phyloP scores from a whole-genome alignment of 2,329 filamentous ascomycete genomes.

The Sphaerulina populicola region DNA sequence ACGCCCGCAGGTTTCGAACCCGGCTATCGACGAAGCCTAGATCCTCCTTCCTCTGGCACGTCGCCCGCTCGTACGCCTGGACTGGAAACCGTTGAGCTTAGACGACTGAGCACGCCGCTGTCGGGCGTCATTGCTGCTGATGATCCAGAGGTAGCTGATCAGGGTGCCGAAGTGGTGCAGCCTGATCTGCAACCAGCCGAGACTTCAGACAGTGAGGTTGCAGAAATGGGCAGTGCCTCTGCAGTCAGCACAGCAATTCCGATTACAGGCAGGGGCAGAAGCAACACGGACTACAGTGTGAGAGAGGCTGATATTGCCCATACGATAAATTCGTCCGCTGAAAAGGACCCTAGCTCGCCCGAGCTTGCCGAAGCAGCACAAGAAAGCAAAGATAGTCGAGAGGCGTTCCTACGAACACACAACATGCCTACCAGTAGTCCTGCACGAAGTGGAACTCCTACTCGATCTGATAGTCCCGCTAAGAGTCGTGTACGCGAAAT shows the following conservation, averaged over 20 bases:
- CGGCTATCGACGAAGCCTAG: conserved; percentile 51
- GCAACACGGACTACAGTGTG: conserved; percentile 29
- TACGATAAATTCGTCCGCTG: conserved; percentile 23
- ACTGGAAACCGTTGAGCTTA: conserved; percentile 37
- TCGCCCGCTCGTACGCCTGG: conserved; percentile 54
- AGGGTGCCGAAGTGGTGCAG: conserved; percentile 22
- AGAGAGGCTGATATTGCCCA: conserved; percentile 30
- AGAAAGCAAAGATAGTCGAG: conserved; percentile 18
- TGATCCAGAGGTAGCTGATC: conserved; percentile 20
- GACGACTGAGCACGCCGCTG: conserved; percentile 25
- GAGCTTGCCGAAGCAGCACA: conserved; percentile 21
- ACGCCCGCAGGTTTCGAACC: conserved; percentile 37
- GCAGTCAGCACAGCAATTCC: conserved; percentile 15
- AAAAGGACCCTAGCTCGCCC: conserved; percentile 17
- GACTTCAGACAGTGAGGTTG: conserved; percentile 16
- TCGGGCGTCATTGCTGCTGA: conserved; percentile 23
- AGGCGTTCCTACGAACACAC: conserved; percentile 26
- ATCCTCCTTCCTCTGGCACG: conserved; percentile 51
- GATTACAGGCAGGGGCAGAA: conserved; percentile 22
- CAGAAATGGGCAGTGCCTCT: conserved; percentile 1
- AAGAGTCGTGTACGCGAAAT: conserved; percentile 46
- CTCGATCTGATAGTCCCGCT: conserved; percentile 29
- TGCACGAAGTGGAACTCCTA: conserved; percentile 10
- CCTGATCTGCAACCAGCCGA: conserved; percentile 19
- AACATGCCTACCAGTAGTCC: conserved; percentile 12